Evolutionary conservation across 2,329 filamentous ascomycete species (phyloP).

Genomic region (Chrysoporthe deuterocubensis): DNA sequence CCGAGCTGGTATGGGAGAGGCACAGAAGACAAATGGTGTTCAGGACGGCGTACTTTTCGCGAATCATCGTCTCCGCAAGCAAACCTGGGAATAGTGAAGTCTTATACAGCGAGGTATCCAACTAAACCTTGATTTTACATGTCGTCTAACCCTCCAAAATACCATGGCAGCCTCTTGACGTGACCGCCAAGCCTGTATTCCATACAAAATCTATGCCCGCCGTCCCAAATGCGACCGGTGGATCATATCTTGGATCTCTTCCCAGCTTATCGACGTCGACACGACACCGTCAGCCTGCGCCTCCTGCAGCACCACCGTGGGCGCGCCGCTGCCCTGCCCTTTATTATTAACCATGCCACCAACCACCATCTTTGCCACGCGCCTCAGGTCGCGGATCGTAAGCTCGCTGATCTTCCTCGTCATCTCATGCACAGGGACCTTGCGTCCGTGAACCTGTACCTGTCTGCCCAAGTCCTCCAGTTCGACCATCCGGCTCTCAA

Average conservation of each 20-base stretch:
- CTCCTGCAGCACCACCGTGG: conserved; percentile 94
- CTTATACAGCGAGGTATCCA: conserved; percentile 12
- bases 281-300: conserved; percentile 74
- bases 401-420: conserved; percentile 82
- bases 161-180: neutral
- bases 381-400: conserved; percentile 77
- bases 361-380: conserved; percentile 80
- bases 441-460: conserved; percentile 94
- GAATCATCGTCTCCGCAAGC: neutral
- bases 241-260: conserved; percentile 87
- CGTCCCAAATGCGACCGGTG: conserved; percentile 81
- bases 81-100: conserved; percentile 5
- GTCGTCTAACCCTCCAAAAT: neutral
- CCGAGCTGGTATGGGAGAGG: neutral
- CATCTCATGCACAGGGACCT: conserved; percentile 93
- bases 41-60: neutral
- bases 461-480: conserved; percentile 93
- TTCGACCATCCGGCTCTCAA: conserved; percentile 96
- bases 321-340: conserved; percentile 80
- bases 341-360: conserved; percentile 75
- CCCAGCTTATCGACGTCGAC: conserved; percentile 75
- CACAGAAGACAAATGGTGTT: neutral
- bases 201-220: conserved; percentile 31
- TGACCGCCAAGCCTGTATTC: neutral
- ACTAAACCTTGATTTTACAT: conserved; percentile 11